These are phyloP conservation scores for Agrocybe praecox DNA, from an alignment of 768 basidiomycete species.

Conservation along the genomic window DNA sequence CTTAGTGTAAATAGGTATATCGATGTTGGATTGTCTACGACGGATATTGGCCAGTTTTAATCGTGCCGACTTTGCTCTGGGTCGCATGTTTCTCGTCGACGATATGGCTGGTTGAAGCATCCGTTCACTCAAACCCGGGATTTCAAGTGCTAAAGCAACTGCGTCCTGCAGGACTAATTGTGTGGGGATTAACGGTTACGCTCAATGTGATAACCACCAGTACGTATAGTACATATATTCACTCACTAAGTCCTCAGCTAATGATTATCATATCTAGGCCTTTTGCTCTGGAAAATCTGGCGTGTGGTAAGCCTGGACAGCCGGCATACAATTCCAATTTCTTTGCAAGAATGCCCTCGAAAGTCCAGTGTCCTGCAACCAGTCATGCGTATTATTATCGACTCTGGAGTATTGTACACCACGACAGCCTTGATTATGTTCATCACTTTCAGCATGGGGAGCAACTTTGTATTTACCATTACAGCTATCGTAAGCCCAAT, in stretches of 20 bases:
- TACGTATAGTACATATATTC: not conserved
- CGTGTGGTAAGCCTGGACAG: not conserved
- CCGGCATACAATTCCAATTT: too few species aligned
- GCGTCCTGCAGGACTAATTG: slow-evolving; percentile 7
- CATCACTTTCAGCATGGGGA: not conserved
- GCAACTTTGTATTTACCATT: not conserved
- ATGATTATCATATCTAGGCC: not conserved
- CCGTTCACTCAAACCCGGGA: not conserved
- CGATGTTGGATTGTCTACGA: slow-evolving; percentile 22
- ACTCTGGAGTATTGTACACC: not conserved
- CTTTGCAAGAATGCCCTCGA: too few species aligned
- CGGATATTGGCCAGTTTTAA: slow-evolving; percentile 9
- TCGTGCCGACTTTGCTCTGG: slow-evolving; percentile 18
- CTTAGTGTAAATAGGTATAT: slow-evolving; percentile 14
- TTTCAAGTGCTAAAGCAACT: not conserved
- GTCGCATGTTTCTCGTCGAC: slow-evolving; percentile 11
- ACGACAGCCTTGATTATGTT: not conserved
- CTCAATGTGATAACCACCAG: slow-evolving; percentile 8
- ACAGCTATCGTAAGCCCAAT: not conserved
- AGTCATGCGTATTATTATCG: not conserved
- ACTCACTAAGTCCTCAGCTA: not conserved
- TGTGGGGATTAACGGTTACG: slow-evolving; percentile 7
- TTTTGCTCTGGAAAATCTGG: not conserved
- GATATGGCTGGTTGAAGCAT: not conserved
- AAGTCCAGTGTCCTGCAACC: not conserved